Evolutionary conservation across 345 rosid genomes (phyloP).

Genomic region (Camelina laxa): DNA sequence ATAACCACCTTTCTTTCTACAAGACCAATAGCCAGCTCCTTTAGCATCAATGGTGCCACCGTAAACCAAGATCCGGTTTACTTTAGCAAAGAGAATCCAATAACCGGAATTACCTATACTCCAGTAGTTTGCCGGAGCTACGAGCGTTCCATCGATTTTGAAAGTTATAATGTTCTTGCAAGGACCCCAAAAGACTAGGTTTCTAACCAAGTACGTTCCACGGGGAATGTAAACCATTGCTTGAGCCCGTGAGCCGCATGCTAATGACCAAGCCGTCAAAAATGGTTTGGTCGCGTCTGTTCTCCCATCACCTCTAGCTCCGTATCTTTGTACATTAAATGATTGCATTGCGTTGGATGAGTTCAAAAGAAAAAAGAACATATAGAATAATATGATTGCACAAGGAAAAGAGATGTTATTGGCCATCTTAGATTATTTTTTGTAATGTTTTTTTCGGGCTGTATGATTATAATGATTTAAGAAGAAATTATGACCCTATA

Average conservation of each 20-base stretch:
- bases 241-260: slow-evolving; percentile 51
- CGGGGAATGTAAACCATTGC: slow-evolving; percentile 56
- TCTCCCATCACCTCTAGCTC: slow-evolving; percentile 62
- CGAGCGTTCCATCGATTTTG: slow-evolving; percentile 51
- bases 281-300: slow-evolving; percentile 61
- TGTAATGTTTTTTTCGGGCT: neutral
- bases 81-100: slow-evolving; percentile 52
- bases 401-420: slow-evolving; percentile 12
- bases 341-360: slow-evolving; percentile 39
- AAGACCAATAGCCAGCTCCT: slow-evolving; percentile 53
- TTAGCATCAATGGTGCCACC: slow-evolving; percentile 55
- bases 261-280: slow-evolving; percentile 53
- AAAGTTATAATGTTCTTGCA: slow-evolving; percentile 47
- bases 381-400: slow-evolving; percentile 18
- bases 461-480: slow-evolving; percentile 19
- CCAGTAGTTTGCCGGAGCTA: slow-evolving; percentile 51
- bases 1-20: slow-evolving; percentile 38
- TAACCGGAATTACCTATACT: slow-evolving; percentile 46
- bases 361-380: slow-evolving; percentile 1
- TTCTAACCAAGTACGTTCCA: slow-evolving; percentile 52
- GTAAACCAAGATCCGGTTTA: slow-evolving; percentile 43
- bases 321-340: slow-evolving; percentile 42
- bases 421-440: slow-evolving; percentile 25
- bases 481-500: slow-evolving; percentile 6
- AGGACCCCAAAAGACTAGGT: slow-evolving; percentile 52